These are phyloP conservation scores for Penicillium cosmopolitanum DNA, from an alignment of 495 filamentous ascomycete genomes.

Conservation along the genomic window DNA sequence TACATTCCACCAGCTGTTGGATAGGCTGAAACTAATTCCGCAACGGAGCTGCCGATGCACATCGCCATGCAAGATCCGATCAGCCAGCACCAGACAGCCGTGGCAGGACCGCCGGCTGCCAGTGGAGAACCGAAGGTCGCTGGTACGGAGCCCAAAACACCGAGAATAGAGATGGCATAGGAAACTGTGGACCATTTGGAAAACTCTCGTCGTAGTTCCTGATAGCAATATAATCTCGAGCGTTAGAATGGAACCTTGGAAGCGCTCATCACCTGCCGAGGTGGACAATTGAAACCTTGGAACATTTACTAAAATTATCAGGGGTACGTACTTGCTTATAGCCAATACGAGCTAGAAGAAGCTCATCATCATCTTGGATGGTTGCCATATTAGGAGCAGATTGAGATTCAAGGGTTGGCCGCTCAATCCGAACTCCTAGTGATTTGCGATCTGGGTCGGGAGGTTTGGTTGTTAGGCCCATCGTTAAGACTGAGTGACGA, in stretches of 20 bases:
- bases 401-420: neutral
- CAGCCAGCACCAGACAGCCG: conserved; percentile 74
- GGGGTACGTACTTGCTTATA: conserved; percentile 63
- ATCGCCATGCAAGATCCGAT: conserved; percentile 69
- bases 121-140: conserved; percentile 68
- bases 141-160: conserved; percentile 70
- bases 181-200: conserved; percentile 76
- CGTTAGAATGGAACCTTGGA: neutral
- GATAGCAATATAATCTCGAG: neutral
- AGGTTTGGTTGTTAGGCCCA: conserved; percentile 20
- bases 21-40: conserved; percentile 65
- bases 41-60: conserved; percentile 67
- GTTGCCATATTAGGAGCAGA: conserved; percentile 39
- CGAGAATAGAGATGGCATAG: conserved; percentile 74
- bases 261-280: neutral
- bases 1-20: conserved; percentile 69
- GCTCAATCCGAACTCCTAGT: neutral
- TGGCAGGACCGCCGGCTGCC: conserved; percentile 68
- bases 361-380: conserved; percentile 67
- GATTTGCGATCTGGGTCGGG: conserved; percentile 15
- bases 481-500: conserved; percentile 6
- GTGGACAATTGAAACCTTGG: too few relatives aligned
- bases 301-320: neutral
- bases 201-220: conserved; percentile 68
- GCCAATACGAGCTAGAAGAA: conserved; percentile 66